Percentiles rank a stretch among this genome's conserved stretches.
Conservation (phyloP, 1,284 basidiomycete genomes). For the Tremellales sp. region DNA sequence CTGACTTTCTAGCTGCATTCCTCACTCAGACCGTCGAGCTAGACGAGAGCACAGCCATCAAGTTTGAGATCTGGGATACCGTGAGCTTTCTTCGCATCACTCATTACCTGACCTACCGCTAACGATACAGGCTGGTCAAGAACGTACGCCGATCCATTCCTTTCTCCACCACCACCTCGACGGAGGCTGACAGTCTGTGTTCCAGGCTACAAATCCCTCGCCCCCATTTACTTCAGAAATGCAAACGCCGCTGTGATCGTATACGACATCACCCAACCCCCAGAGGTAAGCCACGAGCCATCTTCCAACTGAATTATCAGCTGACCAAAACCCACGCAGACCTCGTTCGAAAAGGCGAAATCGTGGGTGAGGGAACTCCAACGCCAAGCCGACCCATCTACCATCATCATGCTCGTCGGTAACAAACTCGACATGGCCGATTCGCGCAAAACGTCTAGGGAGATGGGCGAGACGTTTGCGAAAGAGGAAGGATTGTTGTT, state of each 20-base stretch:
- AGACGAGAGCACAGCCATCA: conserved; percentile 84
- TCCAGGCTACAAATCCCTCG: conserved; percentile 51
- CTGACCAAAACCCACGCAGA: no score
- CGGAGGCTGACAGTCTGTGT: neutral
- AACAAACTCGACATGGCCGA: conserved; percentile 88
- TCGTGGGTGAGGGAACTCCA: conserved; percentile 96
- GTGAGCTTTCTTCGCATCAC: conserved; percentile 16
- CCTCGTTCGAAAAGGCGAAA: conserved; percentile 87
- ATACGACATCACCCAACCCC: conserved; percentile 82
- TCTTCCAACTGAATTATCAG: neutral
- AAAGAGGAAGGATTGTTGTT: conserved; percentile 93
- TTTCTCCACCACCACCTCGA: no score
- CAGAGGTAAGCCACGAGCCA: neutral
- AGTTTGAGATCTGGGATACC: conserved; percentile 93
- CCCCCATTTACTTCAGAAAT: conserved; percentile 97
- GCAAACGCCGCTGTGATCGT: conserved; percentile 98
- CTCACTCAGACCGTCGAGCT: conserved; percentile 90
- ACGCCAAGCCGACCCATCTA: conserved; percentile 93
- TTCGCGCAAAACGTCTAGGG: conserved; percentile 65
- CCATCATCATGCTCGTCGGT: conserved; percentile 91
- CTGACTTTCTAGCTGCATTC: conserved; percentile 69
- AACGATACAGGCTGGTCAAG: conserved; percentile 45
- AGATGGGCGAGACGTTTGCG: conserved; percentile 88
- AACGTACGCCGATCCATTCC: conserved; percentile 34
- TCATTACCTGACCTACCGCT: neutral